phyloP scores from a whole-genome alignment of 495 filamentous ascomycete species.

The Filosporella fistucella region DNA sequence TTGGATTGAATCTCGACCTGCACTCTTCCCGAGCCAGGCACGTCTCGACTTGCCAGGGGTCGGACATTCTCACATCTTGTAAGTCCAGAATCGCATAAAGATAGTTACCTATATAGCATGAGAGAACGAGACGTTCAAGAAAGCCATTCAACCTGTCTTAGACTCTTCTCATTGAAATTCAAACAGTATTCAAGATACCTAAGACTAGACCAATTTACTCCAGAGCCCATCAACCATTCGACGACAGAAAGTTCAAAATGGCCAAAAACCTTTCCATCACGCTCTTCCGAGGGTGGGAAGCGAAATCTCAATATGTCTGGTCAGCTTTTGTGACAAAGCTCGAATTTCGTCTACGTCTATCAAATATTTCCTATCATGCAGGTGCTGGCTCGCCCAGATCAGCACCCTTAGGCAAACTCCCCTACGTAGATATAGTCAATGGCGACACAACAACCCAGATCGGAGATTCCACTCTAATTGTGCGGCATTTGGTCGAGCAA shows the following conservation, averaged over 20 bases:
- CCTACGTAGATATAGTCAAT: constrained; percentile 40
- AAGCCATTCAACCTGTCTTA: too few relatives aligned
- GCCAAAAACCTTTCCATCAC: constrained; percentile 25
- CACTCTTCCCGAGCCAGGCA: too few relatives aligned
- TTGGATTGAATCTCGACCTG: too few relatives aligned
- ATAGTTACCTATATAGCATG: too few relatives aligned
- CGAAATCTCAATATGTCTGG: constrained; percentile 42
- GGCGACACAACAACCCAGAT: constrained; percentile 12
- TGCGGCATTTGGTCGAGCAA: constrained; percentile 33
- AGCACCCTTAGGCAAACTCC: constrained; percentile 57
- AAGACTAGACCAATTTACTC: too few relatives aligned
- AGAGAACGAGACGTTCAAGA: too few relatives aligned
- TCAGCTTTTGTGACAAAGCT: constrained; percentile 65
- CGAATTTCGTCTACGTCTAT: constrained; percentile 57
- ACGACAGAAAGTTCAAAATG: not conserved
- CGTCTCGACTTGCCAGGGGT: too few relatives aligned
- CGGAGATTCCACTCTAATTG: constrained; percentile 52
- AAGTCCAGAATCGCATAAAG: too few relatives aligned
- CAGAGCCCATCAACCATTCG: too few relatives aligned
- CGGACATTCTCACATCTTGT: too few relatives aligned
- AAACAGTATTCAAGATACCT: too few relatives aligned
- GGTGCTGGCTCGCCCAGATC: constrained; percentile 35
- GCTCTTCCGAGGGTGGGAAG: constrained; percentile 48
- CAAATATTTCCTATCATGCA: constrained; percentile 38
- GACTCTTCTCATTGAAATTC: too few relatives aligned